Conservation (phyloP, 345 rosid genomes). For the Eucalyptus erythrocorys region DNA sequence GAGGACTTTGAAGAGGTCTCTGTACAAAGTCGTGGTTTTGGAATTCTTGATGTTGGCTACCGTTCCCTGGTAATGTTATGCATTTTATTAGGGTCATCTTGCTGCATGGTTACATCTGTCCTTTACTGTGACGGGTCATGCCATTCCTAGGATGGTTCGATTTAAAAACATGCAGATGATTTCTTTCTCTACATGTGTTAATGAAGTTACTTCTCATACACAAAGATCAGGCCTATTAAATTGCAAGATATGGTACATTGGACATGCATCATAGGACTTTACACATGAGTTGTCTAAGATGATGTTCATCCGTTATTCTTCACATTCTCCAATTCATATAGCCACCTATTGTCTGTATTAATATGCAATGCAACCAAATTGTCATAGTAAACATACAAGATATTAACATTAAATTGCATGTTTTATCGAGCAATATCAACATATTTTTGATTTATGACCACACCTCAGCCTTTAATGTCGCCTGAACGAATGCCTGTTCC, state of each 20-base stretch:
- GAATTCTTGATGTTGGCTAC: constrained; percentile 92
- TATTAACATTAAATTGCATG: not conserved
- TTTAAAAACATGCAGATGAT: not conserved
- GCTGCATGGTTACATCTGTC: not conserved
- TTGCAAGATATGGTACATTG: not conserved
- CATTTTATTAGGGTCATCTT: not conserved
- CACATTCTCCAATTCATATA: not conserved
- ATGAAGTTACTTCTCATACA: not conserved
- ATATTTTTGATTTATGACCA: not conserved
- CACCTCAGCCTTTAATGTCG: not conserved
- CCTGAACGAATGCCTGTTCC: not conserved
- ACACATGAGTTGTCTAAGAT: not conserved
- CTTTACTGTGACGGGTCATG: not conserved
- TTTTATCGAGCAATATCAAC: not conserved
- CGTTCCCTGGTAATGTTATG: constrained; percentile 45
- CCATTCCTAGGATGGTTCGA: not conserved
- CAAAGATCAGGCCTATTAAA: not conserved
- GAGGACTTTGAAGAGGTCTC: constrained; percentile 88
- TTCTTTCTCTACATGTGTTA: not conserved
- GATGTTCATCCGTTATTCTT: not conserved
- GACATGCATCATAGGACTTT: not conserved
- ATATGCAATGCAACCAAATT: not conserved
- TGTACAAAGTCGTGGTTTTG: constrained; percentile 93
- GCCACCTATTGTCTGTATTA: not conserved
- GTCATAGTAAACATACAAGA: not conserved